Evolutionary conservation across 2,329 filamentous ascomycete genomes (phyloP).

Genomic region (Teratosphaeriaceae sp.): DNA sequence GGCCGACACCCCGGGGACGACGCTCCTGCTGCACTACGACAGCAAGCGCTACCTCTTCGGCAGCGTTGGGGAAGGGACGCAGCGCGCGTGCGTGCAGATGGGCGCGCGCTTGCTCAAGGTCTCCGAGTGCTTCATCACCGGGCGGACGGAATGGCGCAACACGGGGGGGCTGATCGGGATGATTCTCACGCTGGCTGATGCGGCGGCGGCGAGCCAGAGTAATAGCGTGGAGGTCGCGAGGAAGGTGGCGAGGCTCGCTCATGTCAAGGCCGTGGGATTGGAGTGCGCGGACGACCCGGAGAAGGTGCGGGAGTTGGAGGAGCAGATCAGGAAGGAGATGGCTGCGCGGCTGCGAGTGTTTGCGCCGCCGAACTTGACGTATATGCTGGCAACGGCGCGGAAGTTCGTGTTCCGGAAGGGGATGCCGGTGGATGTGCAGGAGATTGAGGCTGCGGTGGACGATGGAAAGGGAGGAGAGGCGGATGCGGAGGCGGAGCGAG

Average conservation of each 20-base stretch:
- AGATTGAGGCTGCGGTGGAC: constrained; percentile 58
- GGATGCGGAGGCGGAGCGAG: constrained; percentile 22
- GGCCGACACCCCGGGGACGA: constrained; percentile 77
- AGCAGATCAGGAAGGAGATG: constrained; percentile 25
- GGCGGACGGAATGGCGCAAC: constrained; percentile 66
- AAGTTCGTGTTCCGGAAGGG: constrained; percentile 82
- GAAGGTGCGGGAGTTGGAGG: constrained; percentile 22
- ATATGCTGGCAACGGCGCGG: constrained; percentile 74
- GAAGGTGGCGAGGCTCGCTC: constrained; percentile 23
- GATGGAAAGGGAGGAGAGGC: too few relatives aligned
- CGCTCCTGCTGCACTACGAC: constrained; percentile 72
- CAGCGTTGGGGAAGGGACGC: constrained; percentile 73
- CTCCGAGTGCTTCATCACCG: constrained; percentile 76
- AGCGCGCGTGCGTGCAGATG: constrained; percentile 66
- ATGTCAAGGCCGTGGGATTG: constrained; percentile 28
- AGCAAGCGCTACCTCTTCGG: constrained; percentile 81
- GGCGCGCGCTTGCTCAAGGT: constrained; percentile 59
- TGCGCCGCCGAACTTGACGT: constrained; percentile 71
- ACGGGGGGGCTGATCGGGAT: constrained; percentile 78
- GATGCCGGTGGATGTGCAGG: constrained; percentile 63
- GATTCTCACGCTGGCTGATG: constrained; percentile 75
- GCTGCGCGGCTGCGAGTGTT: constrained; percentile 57
- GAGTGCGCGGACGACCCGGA: constrained; percentile 16
- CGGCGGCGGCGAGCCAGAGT: constrained; percentile 42
- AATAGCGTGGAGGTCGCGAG: constrained; percentile 40